Percentiles rank a stretch among this genome's conserved stretches.
Conservation (phyloP, 2,329 filamentous ascomycete genomes). For the Aspergillus costaricaensis region DNA sequence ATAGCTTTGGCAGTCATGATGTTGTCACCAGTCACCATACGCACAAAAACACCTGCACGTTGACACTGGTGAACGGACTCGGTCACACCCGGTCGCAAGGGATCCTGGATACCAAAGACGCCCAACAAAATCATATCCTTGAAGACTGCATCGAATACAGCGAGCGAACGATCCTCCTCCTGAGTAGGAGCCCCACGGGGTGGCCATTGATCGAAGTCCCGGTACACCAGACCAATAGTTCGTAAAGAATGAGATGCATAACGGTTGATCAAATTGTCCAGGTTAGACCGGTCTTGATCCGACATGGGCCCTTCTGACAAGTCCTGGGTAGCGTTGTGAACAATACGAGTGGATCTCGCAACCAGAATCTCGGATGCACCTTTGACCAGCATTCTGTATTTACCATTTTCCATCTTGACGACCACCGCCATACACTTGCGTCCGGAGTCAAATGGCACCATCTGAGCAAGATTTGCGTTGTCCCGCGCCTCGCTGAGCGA, state of each 20-base stretch:
- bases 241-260: slow-evolving; percentile 80
- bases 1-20: slow-evolving; percentile 77
- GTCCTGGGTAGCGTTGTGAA: slow-evolving; percentile 62
- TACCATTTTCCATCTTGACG: slow-evolving; percentile 56
- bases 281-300: slow-evolving; percentile 56
- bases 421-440: slow-evolving; percentile 72
- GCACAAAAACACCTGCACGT: slow-evolving; percentile 73
- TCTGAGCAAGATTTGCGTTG: slow-evolving; percentile 59
- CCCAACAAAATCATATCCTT: slow-evolving; percentile 67
- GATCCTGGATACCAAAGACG: slow-evolving; percentile 79
- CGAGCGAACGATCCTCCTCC: slow-evolving; percentile 62
- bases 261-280: slow-evolving; percentile 69
- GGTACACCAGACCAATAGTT: slow-evolving; percentile 81
- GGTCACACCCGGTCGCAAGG: slow-evolving; percentile 71
- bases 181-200: slow-evolving; percentile 61
- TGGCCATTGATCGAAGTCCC: slow-evolving; percentile 83
- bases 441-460: slow-evolving; percentile 62
- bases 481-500: slow-evolving; percentile 62
- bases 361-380: slow-evolving; percentile 56
- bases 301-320: slow-evolving; percentile 56
- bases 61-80: slow-evolving; percentile 74
- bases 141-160: slow-evolving; percentile 68
- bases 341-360: slow-evolving; percentile 51
- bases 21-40: slow-evolving; percentile 87
- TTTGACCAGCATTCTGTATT: slow-evolving; percentile 60